Evolutionary conservation across 2,329 filamentous ascomycete genomes (phyloP), one percentile per base, ranked within the genome.

Genomic region (Amesomyces nigricolor): DNA sequence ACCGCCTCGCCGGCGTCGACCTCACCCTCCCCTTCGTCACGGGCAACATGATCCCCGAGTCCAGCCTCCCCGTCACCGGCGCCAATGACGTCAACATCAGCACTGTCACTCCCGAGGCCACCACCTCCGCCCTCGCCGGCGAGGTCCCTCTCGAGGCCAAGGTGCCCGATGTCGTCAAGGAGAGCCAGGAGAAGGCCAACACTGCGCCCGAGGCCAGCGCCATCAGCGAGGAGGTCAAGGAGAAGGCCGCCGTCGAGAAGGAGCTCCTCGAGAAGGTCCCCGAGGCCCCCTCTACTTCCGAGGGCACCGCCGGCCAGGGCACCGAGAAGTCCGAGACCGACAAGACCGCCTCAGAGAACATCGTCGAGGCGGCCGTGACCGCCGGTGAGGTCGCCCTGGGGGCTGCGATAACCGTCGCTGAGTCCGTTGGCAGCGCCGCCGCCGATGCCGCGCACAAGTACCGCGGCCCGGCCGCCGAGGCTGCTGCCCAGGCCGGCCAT

Each of bases 21-120:
- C 73, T 77, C 47, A 71, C 76, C 54, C 67, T 85, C 37, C 81
- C 83, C 30, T 75, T 78, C 9, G 71, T 85, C 54, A 75, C 79
- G 45, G 79, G 76, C 59, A 85, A 78, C 70, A 75, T 88, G 69
- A 91, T 94, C 61, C 89, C 90, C 16, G 89, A 95, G 73, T 92
- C 89, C 7, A 89, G 87, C 70, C 77, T 94, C 60, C 87, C 88
- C 11, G 86, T 91, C 51, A 64, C 67, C 35, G 66, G 68, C 51
- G 65, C 65, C 56, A 68, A 68, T 29, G 73, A 74, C 53, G 74
- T 73, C 47, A 72, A 73, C 51, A 78, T 84, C 62, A 79, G 75
- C 64, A 79, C 76, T n/a, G 76, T 74, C 47, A 68, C 73, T 63
- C 63, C 82, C 72, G 63, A 74, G 68, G 71, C 86, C 3, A 87